A percentile compares a stretch with the other conserved stretches of the same genome.
These are phyloP conservation scores for Auricularia heimuer DNA, from an alignment of 768 basidiomycete genomes.

Conservation along the genomic window DNA sequence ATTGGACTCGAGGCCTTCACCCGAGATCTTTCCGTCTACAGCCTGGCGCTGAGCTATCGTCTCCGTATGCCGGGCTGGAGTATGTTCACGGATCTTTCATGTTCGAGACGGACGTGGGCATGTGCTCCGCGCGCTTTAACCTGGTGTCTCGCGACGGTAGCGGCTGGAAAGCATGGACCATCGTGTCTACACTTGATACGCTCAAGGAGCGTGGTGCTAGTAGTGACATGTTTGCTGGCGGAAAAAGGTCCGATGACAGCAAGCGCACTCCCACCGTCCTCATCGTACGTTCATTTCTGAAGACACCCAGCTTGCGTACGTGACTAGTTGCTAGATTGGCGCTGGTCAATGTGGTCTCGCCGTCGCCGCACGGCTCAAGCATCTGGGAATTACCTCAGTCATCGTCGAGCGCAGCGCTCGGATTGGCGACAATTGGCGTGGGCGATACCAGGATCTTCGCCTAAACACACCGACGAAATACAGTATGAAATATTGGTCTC, in stretches of 20 bases:
- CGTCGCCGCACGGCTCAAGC: neutral
- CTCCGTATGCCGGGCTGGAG: neutral
- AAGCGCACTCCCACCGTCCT: neutral
- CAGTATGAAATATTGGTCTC: neutral
- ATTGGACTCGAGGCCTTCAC: neutral
- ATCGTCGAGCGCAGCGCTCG: neutral
- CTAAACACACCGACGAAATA: neutral
- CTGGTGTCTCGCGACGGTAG: neutral
- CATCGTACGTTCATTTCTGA: neutral
- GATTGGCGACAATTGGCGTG: neutral
- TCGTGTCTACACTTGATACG: neutral
- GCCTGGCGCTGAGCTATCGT: neutral
- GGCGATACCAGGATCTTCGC: neutral
- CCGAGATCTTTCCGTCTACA: neutral
- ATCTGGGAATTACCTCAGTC: neutral
- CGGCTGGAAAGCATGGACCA: neutral
- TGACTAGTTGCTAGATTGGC: neutral
- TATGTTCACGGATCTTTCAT: neutral
- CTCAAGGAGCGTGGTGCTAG: neutral
- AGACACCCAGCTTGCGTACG: too few relatives aligned
- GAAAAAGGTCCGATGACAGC: neutral
- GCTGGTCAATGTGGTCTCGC: slow-evolving; percentile 2
- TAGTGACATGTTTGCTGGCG: neutral
- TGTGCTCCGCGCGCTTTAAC: neutral
- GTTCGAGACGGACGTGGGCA: neutral